These are phyloP conservation scores for Wickerhamiella australiensis DNA, from an alignment of 805 yeast species.

Conservation along the genomic window DNA sequence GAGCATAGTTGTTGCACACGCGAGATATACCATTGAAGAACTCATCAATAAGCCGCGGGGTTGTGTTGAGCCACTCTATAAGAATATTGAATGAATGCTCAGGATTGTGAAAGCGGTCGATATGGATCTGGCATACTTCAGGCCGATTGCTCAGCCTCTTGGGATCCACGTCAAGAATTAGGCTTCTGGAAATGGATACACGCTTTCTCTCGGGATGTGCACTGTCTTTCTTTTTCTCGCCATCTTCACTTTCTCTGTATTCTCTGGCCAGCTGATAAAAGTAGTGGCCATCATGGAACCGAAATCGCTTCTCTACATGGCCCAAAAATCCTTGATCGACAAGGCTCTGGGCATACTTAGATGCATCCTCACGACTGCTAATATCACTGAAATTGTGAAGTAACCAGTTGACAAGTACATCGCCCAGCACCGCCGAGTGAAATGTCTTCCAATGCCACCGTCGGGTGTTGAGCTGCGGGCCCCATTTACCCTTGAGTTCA, in stretches of 20 bases:
- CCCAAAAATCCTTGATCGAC: slow-evolving; percentile 59
- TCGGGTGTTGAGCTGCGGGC: slow-evolving; percentile 60
- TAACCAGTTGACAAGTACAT: slow-evolving; percentile 78
- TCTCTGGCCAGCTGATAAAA: slow-evolving; percentile 63
- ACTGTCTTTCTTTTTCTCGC: neutral
- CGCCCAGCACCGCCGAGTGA: slow-evolving; percentile 68
- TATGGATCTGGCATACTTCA: slow-evolving; percentile 71
- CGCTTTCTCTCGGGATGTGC: slow-evolving; percentile 12
- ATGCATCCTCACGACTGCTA: slow-evolving; percentile 72
- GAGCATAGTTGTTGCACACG: slow-evolving; percentile 73
- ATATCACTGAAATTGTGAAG: slow-evolving; percentile 68
- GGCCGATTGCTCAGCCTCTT: slow-evolving; percentile 56
- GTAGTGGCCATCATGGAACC: slow-evolving; percentile 84
- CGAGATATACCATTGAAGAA: slow-evolving; percentile 65
- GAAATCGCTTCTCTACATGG: slow-evolving; percentile 78
- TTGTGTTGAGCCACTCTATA: slow-evolving; percentile 84
- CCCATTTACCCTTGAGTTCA: slow-evolving; percentile 52
- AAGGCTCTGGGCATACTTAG: slow-evolving; percentile 60
- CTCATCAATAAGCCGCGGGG: slow-evolving; percentile 76
- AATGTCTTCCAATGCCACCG: slow-evolving; percentile 85
- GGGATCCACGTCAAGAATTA: slow-evolving; percentile 67
- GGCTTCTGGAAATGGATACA: slow-evolving; percentile 53
- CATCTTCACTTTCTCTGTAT: slow-evolving; percentile 28
- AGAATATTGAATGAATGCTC: slow-evolving; percentile 87
- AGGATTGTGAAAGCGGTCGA: slow-evolving; percentile 86